Evolutionary conservation across 129 eudicot species (phyloP).

Genomic region (Oenanthe sinensis): DNA sequence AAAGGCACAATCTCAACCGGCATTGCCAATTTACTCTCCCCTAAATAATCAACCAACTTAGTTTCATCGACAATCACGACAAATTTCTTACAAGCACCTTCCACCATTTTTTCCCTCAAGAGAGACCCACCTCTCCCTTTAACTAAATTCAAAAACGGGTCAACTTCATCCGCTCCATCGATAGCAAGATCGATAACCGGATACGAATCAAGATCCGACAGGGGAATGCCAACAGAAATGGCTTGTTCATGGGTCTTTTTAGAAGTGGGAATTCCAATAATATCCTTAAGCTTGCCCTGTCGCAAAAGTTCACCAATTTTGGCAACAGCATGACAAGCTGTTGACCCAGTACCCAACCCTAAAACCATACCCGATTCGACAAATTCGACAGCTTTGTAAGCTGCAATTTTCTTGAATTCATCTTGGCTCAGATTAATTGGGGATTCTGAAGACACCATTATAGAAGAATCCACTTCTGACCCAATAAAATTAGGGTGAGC

Average conservation of each 20-base stretch:
- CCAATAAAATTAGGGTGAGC: constrained; percentile 30
- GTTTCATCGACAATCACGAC: constrained; percentile 70
- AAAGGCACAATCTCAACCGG: constrained; percentile 79
- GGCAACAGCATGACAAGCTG: constrained; percentile 79
- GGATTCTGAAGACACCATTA: constrained; percentile 29
- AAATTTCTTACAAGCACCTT: constrained; percentile 65
- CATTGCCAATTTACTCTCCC: constrained; percentile 73
- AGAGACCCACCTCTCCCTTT: constrained; percentile 87
- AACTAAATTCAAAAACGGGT: constrained; percentile 68
- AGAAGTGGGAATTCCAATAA: constrained; percentile 79
- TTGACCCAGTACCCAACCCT: constrained; percentile 86
- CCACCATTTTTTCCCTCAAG: constrained; percentile 83
- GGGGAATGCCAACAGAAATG: constrained; percentile 40
- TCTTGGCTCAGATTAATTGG: constrained; percentile 53
- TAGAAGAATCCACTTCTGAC: constrained; percentile 24
- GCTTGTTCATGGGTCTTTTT: constrained; percentile 67
- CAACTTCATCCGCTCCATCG: constrained; percentile 91
- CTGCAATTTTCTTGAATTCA: constrained; percentile 78
- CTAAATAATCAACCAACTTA: constrained; percentile 51
- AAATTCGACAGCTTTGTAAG: constrained; percentile 80
- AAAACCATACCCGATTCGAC: constrained; percentile 80
- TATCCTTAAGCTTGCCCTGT: constrained; percentile 55
- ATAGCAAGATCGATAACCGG: constrained; percentile 80
- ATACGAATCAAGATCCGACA: constrained; percentile 65
- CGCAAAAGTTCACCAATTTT: constrained; percentile 63